Percentiles rank a stretch among this genome's conserved stretches.
Conservation (phyloP, 257 asterid species). For the Solanum raphanifolium region DNA sequence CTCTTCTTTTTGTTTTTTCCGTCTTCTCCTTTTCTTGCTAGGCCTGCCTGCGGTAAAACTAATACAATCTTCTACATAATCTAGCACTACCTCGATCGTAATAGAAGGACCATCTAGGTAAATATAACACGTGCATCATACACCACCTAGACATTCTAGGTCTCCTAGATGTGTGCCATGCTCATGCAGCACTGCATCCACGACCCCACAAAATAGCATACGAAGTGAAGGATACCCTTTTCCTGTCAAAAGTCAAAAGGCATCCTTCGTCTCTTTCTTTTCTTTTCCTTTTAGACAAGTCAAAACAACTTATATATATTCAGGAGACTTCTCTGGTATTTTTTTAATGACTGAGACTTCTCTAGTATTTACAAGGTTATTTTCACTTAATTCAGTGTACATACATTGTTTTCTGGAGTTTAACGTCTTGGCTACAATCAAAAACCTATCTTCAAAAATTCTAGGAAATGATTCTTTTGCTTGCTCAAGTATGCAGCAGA, state of each 20-base stretch:
- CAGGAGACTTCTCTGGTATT: neutral
- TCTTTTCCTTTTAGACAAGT: neutral
- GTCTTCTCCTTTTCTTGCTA: neutral
- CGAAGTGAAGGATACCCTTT: neutral
- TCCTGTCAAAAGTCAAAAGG: neutral
- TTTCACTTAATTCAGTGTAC: neutral
- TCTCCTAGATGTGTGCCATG: neutral
- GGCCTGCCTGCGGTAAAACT: neutral
- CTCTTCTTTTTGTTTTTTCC: neutral
- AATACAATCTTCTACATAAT: neutral
- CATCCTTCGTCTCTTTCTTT: neutral
- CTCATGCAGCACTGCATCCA: neutral
- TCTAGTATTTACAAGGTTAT: neutral
- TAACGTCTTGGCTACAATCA: neutral
- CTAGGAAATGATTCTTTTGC: neutral
- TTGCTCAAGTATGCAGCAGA: neutral
- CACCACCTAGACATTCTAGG: neutral
- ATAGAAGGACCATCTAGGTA: neutral
- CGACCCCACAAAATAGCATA: neutral
- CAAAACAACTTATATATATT: neutral
- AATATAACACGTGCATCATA: neutral
- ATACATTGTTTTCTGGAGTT: neutral
- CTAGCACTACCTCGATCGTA: neutral
- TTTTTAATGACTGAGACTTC: neutral
- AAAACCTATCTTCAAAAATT: neutral